Base-by-base conservation (phyloP, 352 stramenopile species). In the Thraustochytrium sp. region DNA sequence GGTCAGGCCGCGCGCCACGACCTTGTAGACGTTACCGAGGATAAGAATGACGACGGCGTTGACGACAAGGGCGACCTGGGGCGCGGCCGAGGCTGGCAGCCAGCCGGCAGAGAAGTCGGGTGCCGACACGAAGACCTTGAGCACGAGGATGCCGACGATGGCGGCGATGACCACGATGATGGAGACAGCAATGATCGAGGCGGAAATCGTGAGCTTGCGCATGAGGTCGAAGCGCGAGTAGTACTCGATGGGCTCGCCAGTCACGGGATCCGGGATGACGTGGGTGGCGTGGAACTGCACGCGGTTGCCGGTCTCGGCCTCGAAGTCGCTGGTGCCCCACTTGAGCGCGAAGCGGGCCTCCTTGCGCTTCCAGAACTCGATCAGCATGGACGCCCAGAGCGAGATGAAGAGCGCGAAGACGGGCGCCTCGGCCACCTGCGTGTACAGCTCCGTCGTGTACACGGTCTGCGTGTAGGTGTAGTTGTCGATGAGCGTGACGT, bases 31-130 rank as follows among this genome's bases (percentile, higher is more conserved):
- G 72, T 90, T 94, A 85, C 98, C 98, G 56, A 98, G 89, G 23
- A 98, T 80, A 63, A 96, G 86, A 87, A 98, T 96, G 82, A 94
- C 92, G 5, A 99, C 83, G 0, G 92, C 92, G 75, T 95, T 96
- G 23, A 88, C 63, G 5, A 75, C 37, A 5, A 65, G 46, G 5
- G 63, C 63, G 37, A 75, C 5, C 46, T 63, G 37, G 5, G 37
- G 37, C 26, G 63, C 63, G 26, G 55, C 5, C 38, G 5, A 5
- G 5, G 63, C 38, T 11, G 37, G 63, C 34, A 75, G 26, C n/a
- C n/a, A n/a, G 46, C 5, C 5, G 63, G 5, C 31, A 23, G 26
- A 61, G n/a, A n/a, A n/a, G n/a, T n/a, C n/a, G 5, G 54, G 54
- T 16, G 5, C 55, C 5, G 63, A 72, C 34, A 89, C 38, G 44